Base-by-base conservation (phyloP, 805 yeast genomes). In the Hanseniaspora nectarophila region DNA sequence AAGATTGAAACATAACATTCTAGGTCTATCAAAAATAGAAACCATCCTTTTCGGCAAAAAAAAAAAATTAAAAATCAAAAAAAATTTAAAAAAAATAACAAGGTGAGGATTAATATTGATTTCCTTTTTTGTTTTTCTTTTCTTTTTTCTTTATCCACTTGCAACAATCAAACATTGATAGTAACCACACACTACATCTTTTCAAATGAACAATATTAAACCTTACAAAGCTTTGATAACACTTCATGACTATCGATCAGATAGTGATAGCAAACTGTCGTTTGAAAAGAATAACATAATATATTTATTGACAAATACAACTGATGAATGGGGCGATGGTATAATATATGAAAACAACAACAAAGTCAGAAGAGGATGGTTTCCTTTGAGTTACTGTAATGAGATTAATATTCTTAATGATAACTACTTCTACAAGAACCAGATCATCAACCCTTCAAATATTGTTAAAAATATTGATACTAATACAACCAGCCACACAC, bases 281-380 rank as follows among this genome's bases (percentile, higher is more conserved):
- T 56, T 63, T 18, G 58, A 58, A 35, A 67, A 74, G n/a, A 90
- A 88, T 18, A 94, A 84, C 56, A 72, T 82, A 3, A 68, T 87
- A 1, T 76, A 81, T 58, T 92, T 87, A 13, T 61, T 85, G n/a
- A 16, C 9, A 16, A 35, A 6, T 3, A 35, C 16, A 28, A 76
- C 74, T 21, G 33, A 32, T 13, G 49, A 34, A 37, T 87, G 95
- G 95, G 85, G 94, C 92, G 95, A 87, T 63, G 95, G 95, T 10
- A 71, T 82, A 16, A 57, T 70, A 34, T 46, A 59, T 54, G 52
- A 56, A 57, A 9, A 64, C 61, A 5, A 65, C 64, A 5, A 60
- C 62, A 37, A 72, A 6, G 13, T 52, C 7, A 33, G 34, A 15
- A 45, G 94, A 61, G 95, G 95, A 58, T 87, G 95, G 95, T 85